Conservation (phyloP, 176 grass and related monocot species). For the Oryza glumipatula region DNA sequence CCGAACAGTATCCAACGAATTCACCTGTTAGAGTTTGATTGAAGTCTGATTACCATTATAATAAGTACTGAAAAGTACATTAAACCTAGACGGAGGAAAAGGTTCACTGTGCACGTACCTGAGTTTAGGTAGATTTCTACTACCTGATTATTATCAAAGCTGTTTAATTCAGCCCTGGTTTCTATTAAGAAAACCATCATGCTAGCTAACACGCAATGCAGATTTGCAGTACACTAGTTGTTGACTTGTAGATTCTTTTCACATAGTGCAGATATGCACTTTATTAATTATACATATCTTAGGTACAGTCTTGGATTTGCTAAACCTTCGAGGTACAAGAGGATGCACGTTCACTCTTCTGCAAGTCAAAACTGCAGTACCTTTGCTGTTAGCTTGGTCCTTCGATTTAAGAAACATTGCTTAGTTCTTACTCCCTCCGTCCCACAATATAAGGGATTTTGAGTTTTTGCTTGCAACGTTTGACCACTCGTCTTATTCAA, state of each 20-base stretch:
- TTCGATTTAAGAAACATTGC: conserved; percentile 21
- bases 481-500: too few relatives aligned
- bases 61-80: conserved; percentile 30
- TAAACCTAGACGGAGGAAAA: background rate
- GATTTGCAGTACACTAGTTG: background rate
- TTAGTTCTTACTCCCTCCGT: background rate
- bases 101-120: conserved; percentile 25
- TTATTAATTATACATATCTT: conserved; percentile 21
- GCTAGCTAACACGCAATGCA: conserved; percentile 28
- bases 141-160: conserved; percentile 9
- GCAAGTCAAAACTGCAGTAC: conserved; percentile 36
- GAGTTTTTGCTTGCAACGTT: too few relatives aligned
- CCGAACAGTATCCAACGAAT: background rate
- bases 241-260: conserved; percentile 41
- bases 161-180: background rate
- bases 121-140: conserved; percentile 36
- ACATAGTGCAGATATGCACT: conserved; percentile 16
- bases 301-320: conserved; percentile 27
- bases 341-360: conserved; percentile 31
- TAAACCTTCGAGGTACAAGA: conserved; percentile 24
- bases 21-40: conserved; percentile 16
- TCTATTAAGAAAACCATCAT: background rate
- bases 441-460: too few relatives aligned
- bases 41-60: conserved; percentile 21
- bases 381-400: background rate